phyloP scores from a whole-genome alignment of 345 rosid genomes.

The Gossypium longicalyx region DNA sequence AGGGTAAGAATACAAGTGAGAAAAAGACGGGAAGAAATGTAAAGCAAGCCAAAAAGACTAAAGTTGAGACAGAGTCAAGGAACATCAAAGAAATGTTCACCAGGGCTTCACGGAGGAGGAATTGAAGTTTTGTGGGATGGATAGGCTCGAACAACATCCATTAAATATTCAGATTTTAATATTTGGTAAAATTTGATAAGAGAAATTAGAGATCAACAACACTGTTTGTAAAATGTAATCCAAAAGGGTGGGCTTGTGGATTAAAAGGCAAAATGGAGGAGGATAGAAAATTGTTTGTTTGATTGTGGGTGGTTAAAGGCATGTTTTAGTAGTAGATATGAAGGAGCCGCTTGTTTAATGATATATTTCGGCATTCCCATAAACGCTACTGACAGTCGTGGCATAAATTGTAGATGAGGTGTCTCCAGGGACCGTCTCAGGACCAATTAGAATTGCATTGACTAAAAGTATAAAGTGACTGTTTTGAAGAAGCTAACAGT shows the following conservation, averaged over 20 bases:
- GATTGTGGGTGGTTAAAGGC: not conserved
- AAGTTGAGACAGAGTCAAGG: slow-evolving; percentile 67
- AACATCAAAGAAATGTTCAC: slow-evolving; percentile 83
- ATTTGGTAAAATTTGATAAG: not conserved
- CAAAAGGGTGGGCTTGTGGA: not conserved
- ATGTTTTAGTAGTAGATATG: not conserved
- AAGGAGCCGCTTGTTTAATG: not conserved
- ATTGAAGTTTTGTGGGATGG: slow-evolving; percentile 19
- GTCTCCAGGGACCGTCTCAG: no score
- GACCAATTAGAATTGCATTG: no score
- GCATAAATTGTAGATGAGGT: not conserved
- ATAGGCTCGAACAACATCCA: not conserved
- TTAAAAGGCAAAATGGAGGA: not conserved
- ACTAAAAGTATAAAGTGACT: no score
- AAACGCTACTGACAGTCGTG: not conserved
- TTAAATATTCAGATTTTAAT: not conserved
- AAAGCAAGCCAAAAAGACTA: slow-evolving; percentile 59
- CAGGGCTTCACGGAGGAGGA: slow-evolving; percentile 57
- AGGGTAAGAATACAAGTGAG: slow-evolving; percentile 44
- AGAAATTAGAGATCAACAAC: not conserved
- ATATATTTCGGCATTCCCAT: not conserved
- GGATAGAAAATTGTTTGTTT: not conserved
- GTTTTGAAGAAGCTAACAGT: no score
- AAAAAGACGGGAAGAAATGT: slow-evolving; percentile 39
- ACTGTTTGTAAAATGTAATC: not conserved